Evolutionary conservation across 2,329 filamentous ascomycete genomes (phyloP).

Genomic region (Fusarium pilosicola): DNA sequence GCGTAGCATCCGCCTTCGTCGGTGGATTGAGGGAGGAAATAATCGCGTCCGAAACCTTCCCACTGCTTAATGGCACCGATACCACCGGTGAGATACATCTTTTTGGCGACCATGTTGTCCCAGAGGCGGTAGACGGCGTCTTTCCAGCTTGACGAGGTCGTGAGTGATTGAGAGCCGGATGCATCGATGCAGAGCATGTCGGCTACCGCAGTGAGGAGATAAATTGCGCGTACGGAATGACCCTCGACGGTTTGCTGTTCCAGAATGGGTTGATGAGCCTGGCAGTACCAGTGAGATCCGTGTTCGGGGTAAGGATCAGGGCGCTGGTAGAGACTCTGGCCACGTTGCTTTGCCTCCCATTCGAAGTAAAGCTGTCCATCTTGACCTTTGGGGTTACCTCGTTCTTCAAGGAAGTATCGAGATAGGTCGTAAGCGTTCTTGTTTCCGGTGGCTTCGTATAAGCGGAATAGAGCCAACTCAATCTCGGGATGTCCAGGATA

Average conservation of each 20-base stretch:
- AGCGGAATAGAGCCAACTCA: slow-evolving; percentile 58
- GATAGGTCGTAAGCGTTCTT: slow-evolving; percentile 57
- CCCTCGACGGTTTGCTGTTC: slow-evolving; percentile 57
- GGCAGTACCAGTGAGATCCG: slow-evolving; percentile 60
- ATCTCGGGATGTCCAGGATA: slow-evolving; percentile 64
- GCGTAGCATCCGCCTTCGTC: slow-evolving; percentile 32
- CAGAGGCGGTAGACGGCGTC: slow-evolving; percentile 60
- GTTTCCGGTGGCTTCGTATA: slow-evolving; percentile 50
- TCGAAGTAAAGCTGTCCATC: slow-evolving; percentile 64
- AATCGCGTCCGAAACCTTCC: slow-evolving; percentile 35
- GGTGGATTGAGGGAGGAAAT: slow-evolving; percentile 30
- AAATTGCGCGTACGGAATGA: slow-evolving; percentile 69
- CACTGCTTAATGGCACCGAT: slow-evolving; percentile 59
- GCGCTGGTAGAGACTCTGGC: slow-evolving; percentile 58
- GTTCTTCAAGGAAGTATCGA: slow-evolving; percentile 66
- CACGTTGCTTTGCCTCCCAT: slow-evolving; percentile 60
- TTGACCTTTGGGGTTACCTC: slow-evolving; percentile 63
- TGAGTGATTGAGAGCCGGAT: neutral
- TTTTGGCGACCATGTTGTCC: slow-evolving; percentile 65
- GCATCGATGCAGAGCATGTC: slow-evolving; percentile 55
- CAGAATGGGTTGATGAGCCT: slow-evolving; percentile 65
- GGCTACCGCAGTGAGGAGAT: slow-evolving; percentile 67
- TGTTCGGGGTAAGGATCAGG: slow-evolving; percentile 59
- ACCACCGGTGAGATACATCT: slow-evolving; percentile 72
- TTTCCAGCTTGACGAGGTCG: slow-evolving; percentile 43